Conservation (phyloP, 2,329 filamentous ascomycete species). For the Cadophora malorum region DNA sequence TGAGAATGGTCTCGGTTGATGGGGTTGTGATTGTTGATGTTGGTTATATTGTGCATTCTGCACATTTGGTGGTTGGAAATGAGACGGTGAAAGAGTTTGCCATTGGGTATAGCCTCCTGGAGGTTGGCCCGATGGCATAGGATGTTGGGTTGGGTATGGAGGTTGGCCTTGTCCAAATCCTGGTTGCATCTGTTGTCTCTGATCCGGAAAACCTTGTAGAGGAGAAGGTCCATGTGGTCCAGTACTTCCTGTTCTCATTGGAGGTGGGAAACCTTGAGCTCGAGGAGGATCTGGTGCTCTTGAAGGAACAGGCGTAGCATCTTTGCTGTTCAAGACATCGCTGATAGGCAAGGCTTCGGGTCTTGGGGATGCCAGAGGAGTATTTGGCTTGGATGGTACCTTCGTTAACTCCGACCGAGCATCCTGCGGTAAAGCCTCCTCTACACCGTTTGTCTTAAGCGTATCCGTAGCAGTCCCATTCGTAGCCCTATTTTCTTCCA, state of each 20-base stretch:
- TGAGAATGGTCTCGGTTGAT: constrained; percentile 38
- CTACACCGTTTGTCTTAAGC: constrained; percentile 33
- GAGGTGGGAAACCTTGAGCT: constrained; percentile 27
- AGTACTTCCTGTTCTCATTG: constrained; percentile 32
- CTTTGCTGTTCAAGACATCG: constrained; percentile 39
- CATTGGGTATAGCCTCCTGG: constrained; percentile 2
- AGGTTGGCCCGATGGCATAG: not conserved
- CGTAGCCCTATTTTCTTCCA: constrained; percentile 36
- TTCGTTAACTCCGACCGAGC: constrained; percentile 22
- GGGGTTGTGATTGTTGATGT: constrained; percentile 23
- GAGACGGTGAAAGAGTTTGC: constrained; percentile 9
- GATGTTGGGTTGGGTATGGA: constrained; percentile 8
- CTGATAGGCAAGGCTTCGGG: constrained; percentile 36
- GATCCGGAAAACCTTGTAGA: constrained; percentile 33
- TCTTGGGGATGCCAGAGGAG: constrained; percentile 32
- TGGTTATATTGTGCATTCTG: constrained; percentile 24
- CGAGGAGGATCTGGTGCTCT: constrained; percentile 28
- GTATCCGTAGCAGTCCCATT: constrained; percentile 28
- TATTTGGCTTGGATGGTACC: constrained; percentile 20
- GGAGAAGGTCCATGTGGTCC: constrained; percentile 40
- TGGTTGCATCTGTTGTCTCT: not conserved
- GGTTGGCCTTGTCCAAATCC: constrained; percentile 4
- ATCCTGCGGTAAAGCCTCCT: constrained; percentile 26
- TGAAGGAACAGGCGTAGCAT: constrained; percentile 29
- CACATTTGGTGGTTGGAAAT: not conserved